Conservation (phyloP, 306 rosid genomes). For the Morella rubra region DNA sequence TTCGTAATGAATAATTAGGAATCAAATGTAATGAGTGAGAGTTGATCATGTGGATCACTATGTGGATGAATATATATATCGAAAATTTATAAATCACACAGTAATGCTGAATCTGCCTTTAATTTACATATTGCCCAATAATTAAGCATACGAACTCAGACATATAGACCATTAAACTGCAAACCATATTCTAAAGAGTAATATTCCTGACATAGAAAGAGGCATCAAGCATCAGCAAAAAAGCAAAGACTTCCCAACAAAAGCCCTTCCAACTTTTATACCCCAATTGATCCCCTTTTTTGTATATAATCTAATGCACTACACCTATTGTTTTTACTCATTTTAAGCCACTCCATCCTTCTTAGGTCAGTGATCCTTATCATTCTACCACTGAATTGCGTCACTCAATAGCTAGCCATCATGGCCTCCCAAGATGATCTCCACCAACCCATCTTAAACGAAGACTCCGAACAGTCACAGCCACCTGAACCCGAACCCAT, state of each 20-base stretch:
- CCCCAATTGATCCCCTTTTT: not conserved
- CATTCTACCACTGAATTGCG: no score
- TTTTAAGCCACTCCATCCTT: no score
- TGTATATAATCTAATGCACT: not conserved
- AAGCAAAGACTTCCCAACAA: not conserved
- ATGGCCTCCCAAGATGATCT: slow-evolving; percentile 37
- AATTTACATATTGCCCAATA: no score
- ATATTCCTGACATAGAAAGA: not conserved
- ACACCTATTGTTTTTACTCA: no score
- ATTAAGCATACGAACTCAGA: not conserved
- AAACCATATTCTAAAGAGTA: not conserved
- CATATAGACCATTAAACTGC: not conserved
- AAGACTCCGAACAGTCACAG: not conserved
- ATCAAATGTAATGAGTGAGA: no score
- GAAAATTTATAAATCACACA: no score
- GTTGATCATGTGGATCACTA: no score
- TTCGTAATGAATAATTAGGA: no score
- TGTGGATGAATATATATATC: no score
- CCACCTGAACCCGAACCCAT: not conserved
- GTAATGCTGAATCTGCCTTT: no score
- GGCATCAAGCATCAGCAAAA: not conserved
- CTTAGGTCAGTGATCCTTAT: no score
- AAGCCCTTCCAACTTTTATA: not conserved
- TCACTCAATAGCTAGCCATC: no score
- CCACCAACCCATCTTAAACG: slow-evolving; percentile 21